Evolutionary conservation across 2,329 filamentous ascomycete genomes (phyloP), one percentile per base, ranked within the genome.

Genomic region (Calonectria leucothoes): DNA sequence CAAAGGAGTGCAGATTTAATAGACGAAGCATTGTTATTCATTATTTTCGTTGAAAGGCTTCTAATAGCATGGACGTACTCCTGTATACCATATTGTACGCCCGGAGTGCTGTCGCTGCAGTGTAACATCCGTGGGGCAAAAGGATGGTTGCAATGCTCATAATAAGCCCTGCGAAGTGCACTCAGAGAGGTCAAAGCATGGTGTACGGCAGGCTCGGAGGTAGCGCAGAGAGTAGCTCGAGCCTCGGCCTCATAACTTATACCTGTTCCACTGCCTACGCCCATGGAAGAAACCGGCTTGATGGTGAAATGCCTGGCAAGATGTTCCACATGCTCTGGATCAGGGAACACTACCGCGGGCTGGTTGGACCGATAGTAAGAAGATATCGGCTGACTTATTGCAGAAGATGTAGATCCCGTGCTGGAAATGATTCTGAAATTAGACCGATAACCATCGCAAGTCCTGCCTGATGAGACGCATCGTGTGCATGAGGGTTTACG

Each of bases 191-290:
- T 15, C 12, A 71, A 39, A 27, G 52, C 69, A 27, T 71, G 52
- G 20, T 65, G 69, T 42, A 71, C 49, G 25, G 69, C 45, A 15
- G 69, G 51, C 39, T 71, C 69, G 7, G 63, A 71, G n/a, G 67
- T 33, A 25, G 55, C 59, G n/a, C 31, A 64, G n/a, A 71, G 51
- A 10, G 51, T 51, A 29, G 39, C 63, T 15, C 52, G 64, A 39
- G 64, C 69, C 42, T 71, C 69, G 12, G 35, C 31, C 51, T 59
- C 31, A 25, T 71, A 71, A 42, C 63, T 57, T 15, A 71, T 52
- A 8, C 23, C 59, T 31, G 6, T 31, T 59, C 20, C 37, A 42
- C 49, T 42, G 3, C 15, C 33, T 12, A 39, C 48, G 11, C 59
- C 25, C 15, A 52, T 68, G 33, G 55, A 12, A 39, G 69, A 27